Percentiles rank a stretch among this genome's conserved stretches.
Evolutionary conservation across 164 flowering plant genomes (phyloP).

Genomic region (Stephania cephalantha): DNA sequence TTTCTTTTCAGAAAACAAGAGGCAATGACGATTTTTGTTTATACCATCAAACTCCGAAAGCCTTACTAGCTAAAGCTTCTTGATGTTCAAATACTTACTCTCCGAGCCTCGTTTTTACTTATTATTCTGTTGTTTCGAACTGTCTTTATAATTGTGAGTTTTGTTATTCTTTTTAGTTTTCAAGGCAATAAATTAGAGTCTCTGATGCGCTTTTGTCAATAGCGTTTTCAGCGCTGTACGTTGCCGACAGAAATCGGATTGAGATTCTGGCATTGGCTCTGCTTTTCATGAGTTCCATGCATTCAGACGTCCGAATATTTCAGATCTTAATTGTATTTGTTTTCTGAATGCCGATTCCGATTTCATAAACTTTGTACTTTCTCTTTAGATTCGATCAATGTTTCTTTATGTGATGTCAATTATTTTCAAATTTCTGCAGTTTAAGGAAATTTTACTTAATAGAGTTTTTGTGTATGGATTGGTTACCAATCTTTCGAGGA

Average conservation of each 20-base stretch:
- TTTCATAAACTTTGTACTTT: too few species aligned
- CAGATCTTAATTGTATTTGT: neutral
- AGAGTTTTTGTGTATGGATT: too few species aligned
- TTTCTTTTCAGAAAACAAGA: neutral
- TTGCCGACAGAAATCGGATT: constrained; percentile 31
- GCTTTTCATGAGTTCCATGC: constrained; percentile 15
- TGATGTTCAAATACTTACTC: constrained; percentile 10
- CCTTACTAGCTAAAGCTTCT: constrained; percentile 5
- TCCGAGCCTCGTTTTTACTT: constrained; percentile 8
- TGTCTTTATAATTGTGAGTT: neutral
- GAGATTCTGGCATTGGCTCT: constrained; percentile 33
- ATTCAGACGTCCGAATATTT: constrained; percentile 34
- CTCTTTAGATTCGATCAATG: too few species aligned
- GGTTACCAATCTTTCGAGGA: too few species aligned
- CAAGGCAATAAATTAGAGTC: constrained; percentile 41
- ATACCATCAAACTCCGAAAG: constrained; percentile 21
- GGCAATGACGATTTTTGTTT: constrained; percentile 12
- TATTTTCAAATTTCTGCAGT: too few species aligned
- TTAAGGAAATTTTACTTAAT: too few species aligned
- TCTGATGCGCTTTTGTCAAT: constrained; percentile 27
- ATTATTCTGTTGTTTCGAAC: neutral
- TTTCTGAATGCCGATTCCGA: too few species aligned
- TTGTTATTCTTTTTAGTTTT: neutral
- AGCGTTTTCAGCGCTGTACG: constrained; percentile 39
- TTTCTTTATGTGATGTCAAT: too few species aligned